Evolutionary conservation across 228 moss, liverwort and hornwort genomes (phyloP), one percentile per base, ranked within the genome.

Genomic region (Sphagnum magellanicum): DNA sequence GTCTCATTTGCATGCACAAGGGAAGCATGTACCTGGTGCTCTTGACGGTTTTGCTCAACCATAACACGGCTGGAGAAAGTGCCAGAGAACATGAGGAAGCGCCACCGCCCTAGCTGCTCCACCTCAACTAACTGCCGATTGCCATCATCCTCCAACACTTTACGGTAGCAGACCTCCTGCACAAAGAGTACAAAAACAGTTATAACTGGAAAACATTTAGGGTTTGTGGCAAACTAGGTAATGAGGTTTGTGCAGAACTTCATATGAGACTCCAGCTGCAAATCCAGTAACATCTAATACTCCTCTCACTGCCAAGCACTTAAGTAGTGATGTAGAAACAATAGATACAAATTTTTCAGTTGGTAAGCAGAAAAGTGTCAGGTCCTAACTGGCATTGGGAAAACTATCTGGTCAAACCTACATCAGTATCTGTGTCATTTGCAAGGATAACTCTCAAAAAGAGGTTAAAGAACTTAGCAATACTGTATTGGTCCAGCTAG

Each of bases 21-120:
- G 3, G 1, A 32, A 32, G 32, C 32, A 32, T 55, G 55, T 55
- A 83, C 76, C 58, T 72, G 52, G 72, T 72, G 72, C 53, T 84
- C 77, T 70, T 68, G 67, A 48, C 74, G 72, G 59, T 77, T 75
- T 65, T 84, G 83, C 52, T 80, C 75, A 17, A 80, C 83, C 53
- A 67, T 65, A 16, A 92, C 53, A 46, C 92, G 86, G 48, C 82
- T 87, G 50, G 91, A 73, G 70, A 91, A 92, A 46, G 81, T 64
- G 11, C 95, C 95, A n/a, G 75, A 84, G 0, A 96, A 75, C 63
- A 96, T 10, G 77, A 96, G 82, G 55, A 96, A 92, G 52, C 62
- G 83, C 95, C 95, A 96, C 8, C 95, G 85, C 6, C 90, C 95
- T 52, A 92, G 66, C 55, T 96, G 95, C 81, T 96, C 95, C 71